These are phyloP conservation scores for Rhodotorula graminis DNA, from an alignment of 768 basidiomycete genomes.

Conservation along the genomic window DNA sequence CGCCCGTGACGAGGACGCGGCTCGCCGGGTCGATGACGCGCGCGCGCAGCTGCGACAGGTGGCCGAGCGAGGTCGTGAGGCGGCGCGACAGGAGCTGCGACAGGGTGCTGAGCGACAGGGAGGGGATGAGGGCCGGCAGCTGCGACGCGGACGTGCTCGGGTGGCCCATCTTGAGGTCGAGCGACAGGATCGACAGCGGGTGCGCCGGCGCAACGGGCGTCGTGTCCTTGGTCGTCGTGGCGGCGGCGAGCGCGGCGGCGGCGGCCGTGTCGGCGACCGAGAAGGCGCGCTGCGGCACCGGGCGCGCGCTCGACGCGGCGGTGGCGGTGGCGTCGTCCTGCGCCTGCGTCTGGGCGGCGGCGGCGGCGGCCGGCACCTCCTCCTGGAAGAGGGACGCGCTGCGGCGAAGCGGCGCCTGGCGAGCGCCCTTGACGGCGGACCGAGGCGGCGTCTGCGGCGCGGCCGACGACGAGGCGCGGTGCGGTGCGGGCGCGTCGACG, in stretches of 20 bases:
- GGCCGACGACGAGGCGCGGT: constrained; percentile 4
- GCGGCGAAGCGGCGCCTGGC: constrained; percentile 14
- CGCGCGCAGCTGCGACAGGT: constrained; percentile 75
- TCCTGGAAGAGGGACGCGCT: constrained; percentile 14
- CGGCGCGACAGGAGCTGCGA: constrained; percentile 85
- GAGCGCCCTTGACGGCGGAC: not conserved
- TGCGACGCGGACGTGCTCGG: constrained; percentile 61
- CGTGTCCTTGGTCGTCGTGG: constrained; percentile 41
- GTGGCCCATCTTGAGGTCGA: constrained; percentile 86
- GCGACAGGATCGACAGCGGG: constrained; percentile 80
- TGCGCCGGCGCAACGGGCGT: constrained; percentile 46
- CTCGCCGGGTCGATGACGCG: constrained; percentile 88
- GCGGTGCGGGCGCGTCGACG: not conserved
- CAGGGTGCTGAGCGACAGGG: constrained; percentile 87
- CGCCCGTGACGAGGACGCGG: constrained; percentile 95
- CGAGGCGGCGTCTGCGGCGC: not conserved
- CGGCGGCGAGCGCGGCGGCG: constrained; percentile 7
- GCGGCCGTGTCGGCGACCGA: constrained; percentile 5
- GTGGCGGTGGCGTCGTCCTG: not conserved
- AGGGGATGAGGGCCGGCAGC: constrained; percentile 62
- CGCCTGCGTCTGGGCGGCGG: too few relatives aligned
- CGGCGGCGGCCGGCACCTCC: not conserved
- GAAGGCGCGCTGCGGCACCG: constrained; percentile 13
- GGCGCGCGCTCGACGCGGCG: not conserved
- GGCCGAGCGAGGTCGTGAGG: constrained; percentile 64